These are phyloP conservation scores for Poa pratensis DNA, from an alignment of 176 grass and related monocot species.

Conservation along the genomic window DNA sequence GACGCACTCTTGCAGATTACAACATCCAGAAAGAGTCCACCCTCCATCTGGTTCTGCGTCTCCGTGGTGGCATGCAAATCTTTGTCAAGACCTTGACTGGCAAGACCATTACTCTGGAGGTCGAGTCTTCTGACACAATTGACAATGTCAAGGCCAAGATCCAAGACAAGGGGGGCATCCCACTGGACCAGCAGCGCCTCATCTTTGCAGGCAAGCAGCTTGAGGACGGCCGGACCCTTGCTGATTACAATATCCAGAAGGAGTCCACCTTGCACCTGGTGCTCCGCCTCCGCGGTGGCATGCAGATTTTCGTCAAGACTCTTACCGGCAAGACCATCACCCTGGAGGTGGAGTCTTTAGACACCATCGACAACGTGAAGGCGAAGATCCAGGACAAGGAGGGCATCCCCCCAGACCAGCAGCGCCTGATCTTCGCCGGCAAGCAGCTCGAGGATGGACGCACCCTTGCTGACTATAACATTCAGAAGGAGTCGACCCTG, in stretches of 20 bases:
- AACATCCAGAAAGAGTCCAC: slow-evolving; percentile 80
- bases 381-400: slow-evolving; percentile 83
- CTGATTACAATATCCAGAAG: slow-evolving; percentile 55
- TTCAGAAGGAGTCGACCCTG: slow-evolving; percentile 71
- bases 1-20: slow-evolving; percentile 50
- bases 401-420: slow-evolving; percentile 72
- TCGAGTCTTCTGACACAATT: slow-evolving; percentile 58
- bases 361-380: slow-evolving; percentile 65
- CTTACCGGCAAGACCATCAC: neutral
- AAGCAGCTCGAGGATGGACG: slow-evolving; percentile 74
- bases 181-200: slow-evolving; percentile 69
- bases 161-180: slow-evolving; percentile 85
- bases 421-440: slow-evolving; percentile 60
- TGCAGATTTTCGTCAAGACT: neutral
- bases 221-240: slow-evolving; percentile 59
- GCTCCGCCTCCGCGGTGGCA: neutral
- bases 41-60: slow-evolving; percentile 37
- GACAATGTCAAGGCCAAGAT: slow-evolving; percentile 86
- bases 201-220: slow-evolving; percentile 80
- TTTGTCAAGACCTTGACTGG: slow-evolving; percentile 79
- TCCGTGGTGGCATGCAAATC: slow-evolving; percentile 61
- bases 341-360: neutral
- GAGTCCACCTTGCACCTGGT: neutral
- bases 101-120: slow-evolving; percentile 86
- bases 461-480: slow-evolving; percentile 60